Conservation (phyloP, 495 filamentous ascomycete genomes). For the Halenospora varia region DNA sequence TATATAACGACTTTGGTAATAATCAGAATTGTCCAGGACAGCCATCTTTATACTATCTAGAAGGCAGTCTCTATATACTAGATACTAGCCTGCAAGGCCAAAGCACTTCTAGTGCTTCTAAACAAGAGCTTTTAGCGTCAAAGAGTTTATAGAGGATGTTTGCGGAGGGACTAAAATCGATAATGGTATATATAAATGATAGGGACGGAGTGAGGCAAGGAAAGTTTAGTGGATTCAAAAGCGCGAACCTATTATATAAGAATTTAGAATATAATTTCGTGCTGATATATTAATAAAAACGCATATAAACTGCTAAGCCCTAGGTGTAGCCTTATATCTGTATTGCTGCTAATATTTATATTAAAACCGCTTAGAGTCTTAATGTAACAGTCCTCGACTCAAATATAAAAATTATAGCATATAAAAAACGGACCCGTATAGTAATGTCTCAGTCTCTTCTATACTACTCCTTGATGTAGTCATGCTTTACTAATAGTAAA, state of each 20-base stretch:
- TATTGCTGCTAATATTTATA: neutral
- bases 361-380: neutral
- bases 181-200: neutral
- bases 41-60: neutral
- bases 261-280: neutral
- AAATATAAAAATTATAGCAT: neutral
- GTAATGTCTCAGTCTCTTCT: neutral
- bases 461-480: neutral
- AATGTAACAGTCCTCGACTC: neutral
- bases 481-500: neutral
- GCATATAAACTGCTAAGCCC: neutral
- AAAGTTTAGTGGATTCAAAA: neutral
- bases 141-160: neutral
- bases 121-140: neutral
- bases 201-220: neutral
- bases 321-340: neutral
- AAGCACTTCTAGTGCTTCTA: neutral
- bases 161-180: neutral
- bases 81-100: neutral
- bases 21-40: neutral
- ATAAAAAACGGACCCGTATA: neutral
- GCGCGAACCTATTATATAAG: neutral
- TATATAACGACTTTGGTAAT: neutral
- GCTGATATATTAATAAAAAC: neutral
- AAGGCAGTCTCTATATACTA: neutral